These are phyloP conservation scores for Metrosideros polymorpha DNA, from an alignment of 441 rosid genomes.

Conservation along the genomic window DNA sequence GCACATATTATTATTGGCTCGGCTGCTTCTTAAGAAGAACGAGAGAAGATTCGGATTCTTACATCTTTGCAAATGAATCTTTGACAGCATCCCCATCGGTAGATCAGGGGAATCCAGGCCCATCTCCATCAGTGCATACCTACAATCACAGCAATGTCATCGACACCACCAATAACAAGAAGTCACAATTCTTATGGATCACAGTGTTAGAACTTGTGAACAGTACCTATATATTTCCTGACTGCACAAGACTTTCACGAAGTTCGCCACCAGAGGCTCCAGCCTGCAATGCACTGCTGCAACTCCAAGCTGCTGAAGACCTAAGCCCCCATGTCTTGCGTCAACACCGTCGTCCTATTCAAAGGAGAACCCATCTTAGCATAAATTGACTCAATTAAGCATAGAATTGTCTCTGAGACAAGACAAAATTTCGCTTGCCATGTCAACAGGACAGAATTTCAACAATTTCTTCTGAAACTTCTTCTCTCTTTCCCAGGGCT, in stretches of 20 bases:
- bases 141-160: not conserved
- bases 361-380: not conserved
- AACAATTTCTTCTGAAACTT: constrained; percentile 58
- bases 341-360: constrained; percentile 63
- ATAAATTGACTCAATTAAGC: not conserved
- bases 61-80: constrained; percentile 57
- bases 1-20: not conserved
- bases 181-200: not conserved
- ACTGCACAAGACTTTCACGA: constrained; percentile 59
- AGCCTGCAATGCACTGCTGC: constrained; percentile 61
- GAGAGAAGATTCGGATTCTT: not conserved
- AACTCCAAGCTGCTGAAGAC: constrained; percentile 54
- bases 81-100: constrained; percentile 62
- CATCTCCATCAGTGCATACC: constrained; percentile 73
- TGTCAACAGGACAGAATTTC: constrained; percentile 58
- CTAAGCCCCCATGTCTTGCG: constrained; percentile 65
- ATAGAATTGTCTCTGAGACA: not conserved
- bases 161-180: not conserved
- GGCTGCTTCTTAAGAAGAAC: not conserved
- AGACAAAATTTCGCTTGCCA: constrained; percentile 24
- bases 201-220: not conserved
- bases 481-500: constrained; percentile 79
- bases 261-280: constrained; percentile 54
- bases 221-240: constrained; percentile 64
- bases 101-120: constrained; percentile 62